Evolutionary conservation across 805 yeast species (phyloP).

Genomic region (Candida silvicultrix): DNA sequence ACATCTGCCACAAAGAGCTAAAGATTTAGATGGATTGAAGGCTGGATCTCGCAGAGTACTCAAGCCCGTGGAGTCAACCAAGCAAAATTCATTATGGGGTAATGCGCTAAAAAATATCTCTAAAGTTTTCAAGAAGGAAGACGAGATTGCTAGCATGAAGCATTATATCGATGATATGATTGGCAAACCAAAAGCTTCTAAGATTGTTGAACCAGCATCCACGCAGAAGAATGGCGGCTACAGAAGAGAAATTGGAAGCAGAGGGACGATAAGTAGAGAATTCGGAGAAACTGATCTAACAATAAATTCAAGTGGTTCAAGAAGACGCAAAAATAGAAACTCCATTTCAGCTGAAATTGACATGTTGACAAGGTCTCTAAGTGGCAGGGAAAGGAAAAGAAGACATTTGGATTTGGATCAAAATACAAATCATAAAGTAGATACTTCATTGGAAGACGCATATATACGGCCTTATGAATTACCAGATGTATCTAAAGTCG

Average conservation of each 20-base stretch:
- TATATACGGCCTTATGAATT: not conserved
- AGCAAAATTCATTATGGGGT: slow-evolving; percentile 13
- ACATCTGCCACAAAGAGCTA: slow-evolving; percentile 5
- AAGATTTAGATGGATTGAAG: not conserved
- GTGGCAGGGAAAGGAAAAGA: not conserved
- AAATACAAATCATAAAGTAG: no score
- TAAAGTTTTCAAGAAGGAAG: slow-evolving; percentile 2
- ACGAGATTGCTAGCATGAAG: slow-evolving; percentile 17
- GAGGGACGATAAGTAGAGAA: no score
- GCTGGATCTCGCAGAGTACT: slow-evolving; percentile 15
- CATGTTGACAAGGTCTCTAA: not conserved
- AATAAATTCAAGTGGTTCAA: no score
- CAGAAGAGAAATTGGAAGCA: no score
- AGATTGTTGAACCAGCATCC: not conserved
- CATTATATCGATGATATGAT: slow-evolving; percentile 19
- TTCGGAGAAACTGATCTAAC: no score
- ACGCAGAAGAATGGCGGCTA: not conserved
- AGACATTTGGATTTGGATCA: no score
- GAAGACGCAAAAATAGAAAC: not conserved
- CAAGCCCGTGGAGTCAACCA: slow-evolving; percentile 9
- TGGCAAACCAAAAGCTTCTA: slow-evolving; percentile 7
- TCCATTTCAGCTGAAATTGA: not conserved
- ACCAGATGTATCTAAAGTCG: not conserved
- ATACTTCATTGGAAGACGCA: not conserved
- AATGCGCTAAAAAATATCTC: not conserved